Evolutionary conservation across 345 rosid genomes (phyloP).

Genomic region (Nasturtium officinale): DNA sequence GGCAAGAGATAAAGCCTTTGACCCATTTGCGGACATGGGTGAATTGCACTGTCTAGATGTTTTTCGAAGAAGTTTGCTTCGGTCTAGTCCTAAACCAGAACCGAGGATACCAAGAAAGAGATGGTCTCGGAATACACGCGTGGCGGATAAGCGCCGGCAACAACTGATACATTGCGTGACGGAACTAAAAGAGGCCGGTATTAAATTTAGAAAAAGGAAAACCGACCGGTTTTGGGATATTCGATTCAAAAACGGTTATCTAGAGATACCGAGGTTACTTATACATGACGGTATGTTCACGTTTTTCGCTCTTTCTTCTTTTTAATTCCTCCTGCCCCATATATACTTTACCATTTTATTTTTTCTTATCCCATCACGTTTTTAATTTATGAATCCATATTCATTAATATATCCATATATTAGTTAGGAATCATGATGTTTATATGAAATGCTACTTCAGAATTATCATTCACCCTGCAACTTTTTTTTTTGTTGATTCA

Average conservation of each 20-base stretch:
- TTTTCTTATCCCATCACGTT: neutral
- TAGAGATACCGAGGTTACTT: slow-evolving; percentile 70
- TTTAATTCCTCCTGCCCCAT: neutral
- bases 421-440: neutral
- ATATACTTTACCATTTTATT: neutral
- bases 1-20: slow-evolving; percentile 46
- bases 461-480: too few species aligned
- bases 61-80: slow-evolving; percentile 64
- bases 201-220: slow-evolving; percentile 69
- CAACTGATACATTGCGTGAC: slow-evolving; percentile 82
- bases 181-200: slow-evolving; percentile 74
- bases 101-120: slow-evolving; percentile 59
- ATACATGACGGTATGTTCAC: slow-evolving; percentile 68
- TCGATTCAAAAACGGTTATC: slow-evolving; percentile 68
- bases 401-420: neutral
- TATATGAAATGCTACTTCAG: neutral
- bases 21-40: slow-evolving; percentile 63
- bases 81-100: slow-evolving; percentile 59
- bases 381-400: neutral
- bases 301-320: neutral
- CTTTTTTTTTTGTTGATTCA: too few species aligned
- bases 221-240: slow-evolving; percentile 93
- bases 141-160: slow-evolving; percentile 77
- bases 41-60: slow-evolving; percentile 83
- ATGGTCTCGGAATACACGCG: slow-evolving; percentile 57